Evolutionary conservation across 305 asterid genomes (phyloP).

Genomic region (Plantago lanceolata): DNA sequence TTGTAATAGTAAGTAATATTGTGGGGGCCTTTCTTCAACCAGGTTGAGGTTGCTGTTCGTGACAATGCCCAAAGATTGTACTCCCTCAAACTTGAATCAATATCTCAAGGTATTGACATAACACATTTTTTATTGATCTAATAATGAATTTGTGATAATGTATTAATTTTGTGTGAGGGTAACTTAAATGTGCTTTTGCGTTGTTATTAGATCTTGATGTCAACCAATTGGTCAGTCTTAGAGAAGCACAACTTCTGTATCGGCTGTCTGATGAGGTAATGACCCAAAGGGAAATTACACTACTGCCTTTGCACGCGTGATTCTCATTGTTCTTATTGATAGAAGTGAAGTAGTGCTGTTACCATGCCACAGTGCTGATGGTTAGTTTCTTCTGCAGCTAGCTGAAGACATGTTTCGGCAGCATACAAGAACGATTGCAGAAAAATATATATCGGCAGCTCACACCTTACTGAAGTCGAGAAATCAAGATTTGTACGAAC

Average conservation of each 20-base stretch:
- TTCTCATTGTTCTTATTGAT: background rate
- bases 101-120: conserved; percentile 51
- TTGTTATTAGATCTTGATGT: conserved; percentile 59
- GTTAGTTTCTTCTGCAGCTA: conserved; percentile 47
- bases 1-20: conserved; percentile 16
- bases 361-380: background rate
- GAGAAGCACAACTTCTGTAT: conserved; percentile 82
- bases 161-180: conserved; percentile 21
- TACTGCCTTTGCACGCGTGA: background rate
- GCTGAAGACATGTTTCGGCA: conserved; percentile 90
- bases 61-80: conserved; percentile 89
- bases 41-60: conserved; percentile 95
- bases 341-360: too few species aligned
- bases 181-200: conserved; percentile 23
- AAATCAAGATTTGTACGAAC: conserved; percentile 56
- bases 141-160: too few species aligned
- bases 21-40: conserved; percentile 26
- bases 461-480: conserved; percentile 67
- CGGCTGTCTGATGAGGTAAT: conserved; percentile 89
- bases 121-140: conserved; percentile 19
- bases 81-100: conserved; percentile 56
- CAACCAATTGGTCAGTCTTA: conserved; percentile 66
- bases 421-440: conserved; percentile 82
- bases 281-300: conserved; percentile 21
- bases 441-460: conserved; percentile 68